Base-by-base conservation (phyloP, 306 rosid species). In the Albizia julibrissin region DNA sequence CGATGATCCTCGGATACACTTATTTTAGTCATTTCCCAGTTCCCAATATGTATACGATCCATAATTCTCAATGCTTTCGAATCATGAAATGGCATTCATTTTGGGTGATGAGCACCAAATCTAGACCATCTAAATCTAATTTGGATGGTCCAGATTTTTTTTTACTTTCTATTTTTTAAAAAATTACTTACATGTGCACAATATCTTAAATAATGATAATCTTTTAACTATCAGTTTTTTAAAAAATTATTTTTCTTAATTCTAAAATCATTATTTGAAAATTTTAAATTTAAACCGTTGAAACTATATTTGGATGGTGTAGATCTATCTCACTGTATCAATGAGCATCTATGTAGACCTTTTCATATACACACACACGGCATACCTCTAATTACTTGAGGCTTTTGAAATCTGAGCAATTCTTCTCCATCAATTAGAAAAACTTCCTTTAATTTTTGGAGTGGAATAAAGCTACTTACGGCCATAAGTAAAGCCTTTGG, bases 331-430 rank as follows among this genome's bases (percentile, higher is more conserved):
- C 40, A 37, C 40, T 37, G 8, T 37, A 37, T 37, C 40, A 37
- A 37, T 37, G 40, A 37, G 40, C 40, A 37, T 37, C 40, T 37
- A 22, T 58, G 10, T 22, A 50, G 2, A 50, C 58, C 4, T 16
- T 50, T 59, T 3, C 31, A 24, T 8, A 33, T 2, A 7, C 0
- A 6, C 18, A 46, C 10, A 29, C 40, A 3, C 3, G 9, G 18
- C n/a, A 8, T 76, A 90, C 91, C 91, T 83, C 59, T 69, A 26
- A 90, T 88, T 44, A 90, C 90, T 77, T 85, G 89, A 46, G 94
- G 94, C 54, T 78, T 52, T 2, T 89, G 88, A 46, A 85, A 90
- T 77, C 85, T 86, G 18, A 69, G 47, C 10, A 69, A 21, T 9
- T 69, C 49, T 10, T 69, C 73, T 8, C 73, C 47, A 37, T 69